phyloP scores from a whole-genome alignment of 305 asterid genomes.

The Fraxinus paxiana region DNA sequence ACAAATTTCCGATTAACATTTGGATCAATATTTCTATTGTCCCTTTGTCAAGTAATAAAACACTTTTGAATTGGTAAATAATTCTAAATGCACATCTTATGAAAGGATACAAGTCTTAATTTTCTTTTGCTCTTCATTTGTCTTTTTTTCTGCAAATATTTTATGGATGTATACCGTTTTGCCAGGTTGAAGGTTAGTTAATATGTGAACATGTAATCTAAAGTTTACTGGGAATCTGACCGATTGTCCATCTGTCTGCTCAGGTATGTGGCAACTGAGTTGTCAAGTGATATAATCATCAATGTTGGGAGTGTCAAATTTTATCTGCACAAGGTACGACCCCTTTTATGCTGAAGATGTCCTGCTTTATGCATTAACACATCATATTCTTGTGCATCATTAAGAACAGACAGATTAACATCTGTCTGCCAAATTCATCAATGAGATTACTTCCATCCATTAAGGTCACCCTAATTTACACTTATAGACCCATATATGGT shows the following conservation, averaged over 20 bases:
- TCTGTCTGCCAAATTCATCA: neutral
- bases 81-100: neutral
- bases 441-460: neutral
- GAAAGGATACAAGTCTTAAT: neutral
- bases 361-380: neutral
- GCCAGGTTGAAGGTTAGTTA: neutral
- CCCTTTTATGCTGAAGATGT: constrained; percentile 1
- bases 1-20: neutral
- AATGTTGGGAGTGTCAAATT: constrained; percentile 74
- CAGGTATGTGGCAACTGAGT: constrained; percentile 82
- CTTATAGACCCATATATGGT: neutral
- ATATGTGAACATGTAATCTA: neutral
- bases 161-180: neutral
- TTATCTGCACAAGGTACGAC: constrained; percentile 83
- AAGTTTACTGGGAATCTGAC: constrained; percentile 16
- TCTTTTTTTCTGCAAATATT: neutral
- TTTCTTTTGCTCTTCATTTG: neutral
- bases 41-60: neutral
- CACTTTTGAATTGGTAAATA: neutral
- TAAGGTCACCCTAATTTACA: neutral
- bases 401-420: neutral
- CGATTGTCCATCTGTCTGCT: constrained; percentile 18
- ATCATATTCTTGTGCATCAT: neutral
- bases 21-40: neutral
- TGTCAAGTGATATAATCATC: constrained; percentile 66